Conservation (phyloP, 805 yeast species). For the Barnettozyma botsteinii region DNA sequence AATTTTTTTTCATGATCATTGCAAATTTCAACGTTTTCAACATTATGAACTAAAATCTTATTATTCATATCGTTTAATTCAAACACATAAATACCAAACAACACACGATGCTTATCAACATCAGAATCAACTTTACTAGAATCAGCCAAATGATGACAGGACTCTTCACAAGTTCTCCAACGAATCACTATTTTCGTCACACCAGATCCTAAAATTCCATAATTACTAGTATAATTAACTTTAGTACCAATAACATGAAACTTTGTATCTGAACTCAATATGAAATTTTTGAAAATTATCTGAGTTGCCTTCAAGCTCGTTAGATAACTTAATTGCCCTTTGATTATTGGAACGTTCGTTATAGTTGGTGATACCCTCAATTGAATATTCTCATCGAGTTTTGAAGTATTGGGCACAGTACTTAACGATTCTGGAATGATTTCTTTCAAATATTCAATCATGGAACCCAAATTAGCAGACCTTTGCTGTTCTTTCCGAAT, state of each 20-base stretch:
- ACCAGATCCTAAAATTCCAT: conserved; percentile 8
- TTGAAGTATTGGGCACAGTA: conserved; percentile 36
- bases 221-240: conserved; percentile 7
- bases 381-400: conserved; percentile 40
- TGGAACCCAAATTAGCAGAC: conserved; percentile 45
- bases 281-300: conserved; percentile 45
- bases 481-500: conserved; percentile 4
- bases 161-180: conserved; percentile 53
- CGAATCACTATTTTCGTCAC: conserved; percentile 46
- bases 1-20: conserved; percentile 31
- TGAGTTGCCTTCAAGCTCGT: conserved; percentile 54
- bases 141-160: conserved; percentile 41
- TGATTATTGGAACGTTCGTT: conserved; percentile 47
- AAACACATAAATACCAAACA: conserved; percentile 56
- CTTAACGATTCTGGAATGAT: conserved; percentile 48
- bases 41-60: conserved; percentile 53
- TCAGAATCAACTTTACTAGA: neutral
- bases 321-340: conserved; percentile 49
- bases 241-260: conserved; percentile 39
- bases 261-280: conserved; percentile 44
- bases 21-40: conserved; percentile 57
- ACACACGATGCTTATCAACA: conserved; percentile 3
- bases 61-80: conserved; percentile 53
- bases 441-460: conserved; percentile 40
- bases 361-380: conserved; percentile 54